Evolutionary conservation across 139 green algal species (phyloP).

Genomic region (Dunaliella primolecta): DNA sequence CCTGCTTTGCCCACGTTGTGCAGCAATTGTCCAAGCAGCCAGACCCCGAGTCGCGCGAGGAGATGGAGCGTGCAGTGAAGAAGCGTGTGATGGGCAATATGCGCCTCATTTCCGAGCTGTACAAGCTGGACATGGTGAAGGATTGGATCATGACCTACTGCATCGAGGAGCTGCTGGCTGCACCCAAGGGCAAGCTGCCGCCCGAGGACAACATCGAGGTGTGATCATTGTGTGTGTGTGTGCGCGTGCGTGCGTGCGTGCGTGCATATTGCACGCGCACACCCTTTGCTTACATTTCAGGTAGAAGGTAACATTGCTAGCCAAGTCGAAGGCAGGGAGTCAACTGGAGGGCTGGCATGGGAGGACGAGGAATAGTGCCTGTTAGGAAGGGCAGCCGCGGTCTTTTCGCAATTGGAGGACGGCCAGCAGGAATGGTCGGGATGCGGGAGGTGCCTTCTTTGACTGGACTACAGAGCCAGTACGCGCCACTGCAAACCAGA

Average conservation of each 20-base stretch:
- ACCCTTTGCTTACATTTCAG: too few species aligned
- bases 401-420: too few species aligned
- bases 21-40: constrained; percentile 47
- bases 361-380: too few species aligned
- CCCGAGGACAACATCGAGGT: constrained; percentile 90
- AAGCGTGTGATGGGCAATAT: constrained; percentile 92
- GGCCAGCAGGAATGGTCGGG: too few species aligned
- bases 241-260: background rate
- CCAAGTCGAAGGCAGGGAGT: too few species aligned
- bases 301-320: too few species aligned
- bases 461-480: too few species aligned
- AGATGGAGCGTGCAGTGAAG: constrained; percentile 67
- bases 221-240: background rate
- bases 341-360: too few species aligned
- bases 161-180: constrained; percentile 74
- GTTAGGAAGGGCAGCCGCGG: too few species aligned
- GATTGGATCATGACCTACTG: constrained; percentile 94
- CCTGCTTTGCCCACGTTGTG: background rate
- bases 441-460: too few species aligned
- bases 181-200: constrained; percentile 47
- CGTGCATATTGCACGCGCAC: too few species aligned
- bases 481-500: too few species aligned
- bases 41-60: constrained; percentile 50
- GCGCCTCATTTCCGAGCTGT: constrained; percentile 95
- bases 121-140: constrained; percentile 61